Conservation (phyloP, 1,284 basidiomycete species). For the Puccinia sorghi region DNA sequence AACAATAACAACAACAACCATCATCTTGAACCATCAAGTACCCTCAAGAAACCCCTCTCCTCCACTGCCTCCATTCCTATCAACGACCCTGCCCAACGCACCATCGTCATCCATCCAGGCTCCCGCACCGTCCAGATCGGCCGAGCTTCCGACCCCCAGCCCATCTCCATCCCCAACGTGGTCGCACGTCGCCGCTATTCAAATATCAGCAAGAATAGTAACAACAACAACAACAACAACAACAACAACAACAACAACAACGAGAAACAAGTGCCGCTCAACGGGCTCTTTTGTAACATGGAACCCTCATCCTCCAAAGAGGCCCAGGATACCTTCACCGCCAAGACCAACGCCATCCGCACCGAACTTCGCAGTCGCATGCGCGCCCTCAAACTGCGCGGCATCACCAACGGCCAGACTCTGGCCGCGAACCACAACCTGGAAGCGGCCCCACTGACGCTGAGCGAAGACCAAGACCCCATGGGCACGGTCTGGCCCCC, state of each 20-base stretch:
- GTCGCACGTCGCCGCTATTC: conserved; percentile 64
- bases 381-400: conserved; percentile 81
- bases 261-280: no score
- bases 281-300: conserved; percentile 25
- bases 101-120: conserved; percentile 88
- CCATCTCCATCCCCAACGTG: conserved; percentile 71
- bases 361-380: conserved; percentile 77
- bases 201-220: background rate
- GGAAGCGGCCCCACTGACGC: conserved; percentile 68
- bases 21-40: background rate
- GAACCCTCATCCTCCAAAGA: conserved; percentile 55
- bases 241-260: no score
- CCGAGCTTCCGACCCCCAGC: conserved; percentile 81
- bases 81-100: conserved; percentile 53
- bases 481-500: conserved; percentile 79
- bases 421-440: conserved; percentile 66
- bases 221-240: no score
- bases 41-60: background rate
- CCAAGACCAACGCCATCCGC: conserved; percentile 71
- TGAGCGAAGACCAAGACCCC: conserved; percentile 76
- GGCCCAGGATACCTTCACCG: conserved; percentile 64
- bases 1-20: background rate
- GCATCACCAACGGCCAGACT: conserved; percentile 73
- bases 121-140: conserved; percentile 84
- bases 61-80: background rate